These are phyloP conservation scores for Phytopythium boreale DNA, from an alignment of 352 stramenopile species.

Conservation along the genomic window DNA sequence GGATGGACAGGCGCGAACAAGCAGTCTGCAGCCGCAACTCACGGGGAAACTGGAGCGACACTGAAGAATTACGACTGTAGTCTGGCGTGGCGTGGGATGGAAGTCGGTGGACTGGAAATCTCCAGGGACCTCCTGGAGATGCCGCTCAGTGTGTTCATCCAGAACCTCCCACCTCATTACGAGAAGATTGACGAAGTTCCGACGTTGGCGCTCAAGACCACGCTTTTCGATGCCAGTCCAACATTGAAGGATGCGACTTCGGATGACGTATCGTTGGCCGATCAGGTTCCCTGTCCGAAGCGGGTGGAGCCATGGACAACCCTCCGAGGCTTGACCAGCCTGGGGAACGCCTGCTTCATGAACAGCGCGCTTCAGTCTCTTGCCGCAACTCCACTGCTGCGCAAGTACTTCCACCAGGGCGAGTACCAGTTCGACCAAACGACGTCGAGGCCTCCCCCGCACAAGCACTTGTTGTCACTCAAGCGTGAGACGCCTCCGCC, in stretches of 20 bases:
- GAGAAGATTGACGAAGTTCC: not conserved
- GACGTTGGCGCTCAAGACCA: slow-evolving; percentile 3
- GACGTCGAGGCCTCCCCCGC: slow-evolving; percentile 36
- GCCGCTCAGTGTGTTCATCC: slow-evolving; percentile 8
- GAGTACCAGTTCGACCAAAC: slow-evolving; percentile 90
- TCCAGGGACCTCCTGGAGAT: slow-evolving; percentile 6
- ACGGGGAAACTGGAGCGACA: not conserved
- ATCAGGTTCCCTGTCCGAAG: not conserved
- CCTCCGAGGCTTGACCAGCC: slow-evolving; percentile 41
- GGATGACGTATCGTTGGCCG: not conserved
- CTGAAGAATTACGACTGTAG: not conserved
- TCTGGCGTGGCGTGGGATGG: not conserved
- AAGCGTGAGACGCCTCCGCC: not conserved
- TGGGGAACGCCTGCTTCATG: slow-evolving; percentile 86
- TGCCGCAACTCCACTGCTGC: slow-evolving; percentile 86
- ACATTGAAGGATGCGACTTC: not conserved
- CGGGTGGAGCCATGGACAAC: not conserved
- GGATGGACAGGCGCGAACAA: not conserved
- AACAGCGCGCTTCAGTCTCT: slow-evolving; percentile 89
- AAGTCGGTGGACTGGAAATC: slow-evolving; percentile 2
- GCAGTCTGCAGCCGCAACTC: not conserved
- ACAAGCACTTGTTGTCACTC: not conserved
- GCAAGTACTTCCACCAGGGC: slow-evolving; percentile 88
- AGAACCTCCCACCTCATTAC: slow-evolving; percentile 5
- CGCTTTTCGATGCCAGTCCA: not conserved